Evolutionary conservation across 148 eudicot genomes (phyloP).

Genomic region (Amaranthus palmeri): DNA sequence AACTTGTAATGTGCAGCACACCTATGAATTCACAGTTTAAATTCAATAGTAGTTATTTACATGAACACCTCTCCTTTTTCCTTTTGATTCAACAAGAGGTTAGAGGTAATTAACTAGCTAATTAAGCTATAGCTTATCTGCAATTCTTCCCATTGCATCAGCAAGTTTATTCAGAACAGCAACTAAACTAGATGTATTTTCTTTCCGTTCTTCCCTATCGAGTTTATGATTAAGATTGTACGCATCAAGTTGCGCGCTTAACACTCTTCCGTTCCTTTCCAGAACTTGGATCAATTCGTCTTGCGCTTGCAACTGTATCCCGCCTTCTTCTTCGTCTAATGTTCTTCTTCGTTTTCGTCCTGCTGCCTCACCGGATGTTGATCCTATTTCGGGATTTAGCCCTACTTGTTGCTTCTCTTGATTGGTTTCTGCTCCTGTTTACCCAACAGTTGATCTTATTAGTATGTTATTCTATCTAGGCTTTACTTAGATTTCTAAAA

Average conservation of each 20-base stretch:
- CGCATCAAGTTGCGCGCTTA: constrained; percentile 64
- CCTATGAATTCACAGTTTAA: too few species aligned
- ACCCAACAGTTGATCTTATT: too few species aligned
- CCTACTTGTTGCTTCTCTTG: constrained; percentile 36
- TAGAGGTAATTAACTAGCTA: too few species aligned
- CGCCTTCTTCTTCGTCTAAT: constrained; percentile 32
- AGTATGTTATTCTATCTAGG: too few species aligned
- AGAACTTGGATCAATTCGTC: constrained; percentile 47
- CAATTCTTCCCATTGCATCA: constrained; percentile 78
- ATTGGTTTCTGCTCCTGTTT: constrained; percentile 27
- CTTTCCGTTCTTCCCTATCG: constrained; percentile 76
- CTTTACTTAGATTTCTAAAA: too few species aligned
- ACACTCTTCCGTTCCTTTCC: constrained; percentile 63
- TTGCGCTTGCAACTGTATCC: constrained; percentile 14
- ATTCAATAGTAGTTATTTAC: too few species aligned
- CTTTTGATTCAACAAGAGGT: too few species aligned
- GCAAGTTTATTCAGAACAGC: constrained; percentile 77
- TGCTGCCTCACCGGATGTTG: constrained; percentile 31
- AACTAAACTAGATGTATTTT: constrained; percentile 54
- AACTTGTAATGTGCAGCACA: too few species aligned
- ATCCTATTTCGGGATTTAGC: constrained; percentile 35
- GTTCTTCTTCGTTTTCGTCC: constrained; percentile 57
- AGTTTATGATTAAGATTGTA: constrained; percentile 56
- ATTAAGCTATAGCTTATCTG: constrained; percentile 70
- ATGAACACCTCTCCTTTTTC: too few species aligned